Evolutionary conservation across 805 yeast genomes (phyloP), one percentile per base, ranked within the genome.

Genomic region (Metschnikowia kofuensis): DNA sequence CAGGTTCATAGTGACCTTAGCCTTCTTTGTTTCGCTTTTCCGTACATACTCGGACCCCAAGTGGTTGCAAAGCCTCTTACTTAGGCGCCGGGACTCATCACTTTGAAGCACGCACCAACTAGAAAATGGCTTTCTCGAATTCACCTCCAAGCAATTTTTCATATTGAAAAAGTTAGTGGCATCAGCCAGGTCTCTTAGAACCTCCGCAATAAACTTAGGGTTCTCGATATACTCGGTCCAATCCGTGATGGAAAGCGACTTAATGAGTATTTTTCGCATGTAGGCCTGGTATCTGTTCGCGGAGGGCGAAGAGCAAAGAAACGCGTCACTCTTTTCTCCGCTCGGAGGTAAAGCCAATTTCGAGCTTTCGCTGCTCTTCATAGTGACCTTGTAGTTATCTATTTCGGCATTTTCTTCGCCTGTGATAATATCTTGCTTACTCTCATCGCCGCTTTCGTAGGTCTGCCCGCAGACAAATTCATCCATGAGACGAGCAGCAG

Each of bases 121-220:
- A 12, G 40, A 35, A 4, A 44, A 39, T n/a, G 44, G 31, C 5
- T 34, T 48, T 7, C 47, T 16, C 8, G 60, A 45, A 40, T 63
- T 63, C 15, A 55, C 53, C 8, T 38, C 41, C 38, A 69, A 52
- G 6, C 67, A 58, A 48, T 71, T 71, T 7, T 47, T 35, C 38
- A 68, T 49, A 42, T 65, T 70, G 57, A 67, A 68, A 32, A 71
- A 54, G 46, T 71, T 70, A 14, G 72, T 60, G 12, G 49, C 40
- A 27, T 9, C 10, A 32, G 43, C 49, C 21, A 41, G 47, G 28
- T 48, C 44, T 28, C 59, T 61, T 28, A 73, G 50, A 34, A 64
- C 53, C 2, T 40, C 35, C 21, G 38, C 42, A n/a, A 54, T 40
- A 29, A 54, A 54, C 13, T 47, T 42, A 2, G 58, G 57, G 35